phyloP scores from a whole-genome alignment of 2,329 filamentous ascomycete species.

The Penicillium sp. region DNA sequence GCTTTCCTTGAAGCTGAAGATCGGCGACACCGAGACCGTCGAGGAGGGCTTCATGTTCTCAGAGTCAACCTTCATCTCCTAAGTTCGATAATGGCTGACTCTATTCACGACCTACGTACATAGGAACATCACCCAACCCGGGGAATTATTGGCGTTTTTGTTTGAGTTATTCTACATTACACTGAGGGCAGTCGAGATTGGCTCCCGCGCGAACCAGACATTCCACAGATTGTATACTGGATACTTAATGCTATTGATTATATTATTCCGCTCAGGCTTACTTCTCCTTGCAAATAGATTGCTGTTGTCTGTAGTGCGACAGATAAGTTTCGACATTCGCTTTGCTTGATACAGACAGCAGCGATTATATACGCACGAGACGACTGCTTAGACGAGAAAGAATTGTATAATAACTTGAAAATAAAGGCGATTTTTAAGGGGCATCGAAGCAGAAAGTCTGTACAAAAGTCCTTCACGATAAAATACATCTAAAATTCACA shows the following conservation, averaged over 20 bases:
- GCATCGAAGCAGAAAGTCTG: constrained; percentile 9
- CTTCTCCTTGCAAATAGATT: neutral
- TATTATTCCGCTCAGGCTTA: constrained; percentile 9
- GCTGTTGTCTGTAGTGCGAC: too few relatives aligned
- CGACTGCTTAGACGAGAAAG: neutral
- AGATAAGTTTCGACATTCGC: too few relatives aligned
- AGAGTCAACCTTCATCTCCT: constrained; percentile 96
- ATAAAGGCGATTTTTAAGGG: neutral
- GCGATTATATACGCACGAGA: too few relatives aligned
- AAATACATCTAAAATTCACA: constrained; percentile 14
- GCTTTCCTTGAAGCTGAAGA: constrained; percentile 78
- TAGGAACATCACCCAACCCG: constrained; percentile 28
- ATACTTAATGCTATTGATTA: constrained; percentile 35
- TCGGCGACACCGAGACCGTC: constrained; percentile 75
- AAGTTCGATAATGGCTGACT: constrained; percentile 23
- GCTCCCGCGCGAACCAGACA: constrained; percentile 23
- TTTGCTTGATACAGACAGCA: too few relatives aligned
- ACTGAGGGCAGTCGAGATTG: constrained; percentile 28
- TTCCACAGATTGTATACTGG: constrained; percentile 33
- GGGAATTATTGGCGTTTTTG: constrained; percentile 34
- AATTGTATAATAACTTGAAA: constrained; percentile 9
- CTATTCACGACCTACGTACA: constrained; percentile 29
- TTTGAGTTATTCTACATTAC: constrained; percentile 35
- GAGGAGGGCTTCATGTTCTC: constrained; percentile 81
- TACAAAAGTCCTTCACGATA: constrained; percentile 14